These are phyloP conservation scores for Umbilicus rupestris DNA, from an alignment of 164 flowering plant genomes.

Conservation along the genomic window DNA sequence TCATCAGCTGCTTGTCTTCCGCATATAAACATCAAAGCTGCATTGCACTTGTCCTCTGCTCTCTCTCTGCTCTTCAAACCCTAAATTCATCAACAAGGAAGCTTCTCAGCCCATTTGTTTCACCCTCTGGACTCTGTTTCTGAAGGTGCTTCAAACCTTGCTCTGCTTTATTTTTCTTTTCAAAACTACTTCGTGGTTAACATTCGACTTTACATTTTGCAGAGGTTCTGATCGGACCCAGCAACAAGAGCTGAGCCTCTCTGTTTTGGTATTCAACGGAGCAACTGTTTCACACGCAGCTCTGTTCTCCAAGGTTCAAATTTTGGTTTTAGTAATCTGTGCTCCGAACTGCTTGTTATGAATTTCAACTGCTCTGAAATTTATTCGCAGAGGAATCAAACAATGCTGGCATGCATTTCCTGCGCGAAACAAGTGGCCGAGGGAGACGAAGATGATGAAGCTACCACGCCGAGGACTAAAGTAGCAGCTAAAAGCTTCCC, in stretches of 20 bases:
- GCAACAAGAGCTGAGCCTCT: neutral
- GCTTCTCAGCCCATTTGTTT: neutral
- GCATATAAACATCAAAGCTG: neutral
- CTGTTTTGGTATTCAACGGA: neutral
- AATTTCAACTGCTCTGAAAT: neutral
- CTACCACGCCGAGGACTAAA: conserved; percentile 54
- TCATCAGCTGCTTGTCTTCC: neutral
- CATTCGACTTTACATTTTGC: neutral
- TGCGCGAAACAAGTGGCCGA: conserved; percentile 1
- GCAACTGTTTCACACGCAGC: neutral
- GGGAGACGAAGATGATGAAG: conserved; percentile 39
- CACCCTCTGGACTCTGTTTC: neutral
- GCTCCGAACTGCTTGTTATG: neutral
- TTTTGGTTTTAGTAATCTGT: neutral
- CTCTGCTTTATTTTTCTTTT: neutral
- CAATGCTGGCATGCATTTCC: neutral
- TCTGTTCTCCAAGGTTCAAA: neutral
- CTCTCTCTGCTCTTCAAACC: neutral
- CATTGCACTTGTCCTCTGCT: neutral
- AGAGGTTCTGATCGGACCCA: neutral
- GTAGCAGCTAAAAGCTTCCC: conserved; percentile 91
- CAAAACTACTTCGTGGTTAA: neutral
- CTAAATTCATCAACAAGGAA: neutral
- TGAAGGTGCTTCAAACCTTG: neutral
- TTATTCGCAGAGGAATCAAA: neutral